These are phyloP conservation scores for Neofusicoccum parvum DNA, from an alignment of 2,329 filamentous ascomycete genomes.

Conservation along the genomic window DNA sequence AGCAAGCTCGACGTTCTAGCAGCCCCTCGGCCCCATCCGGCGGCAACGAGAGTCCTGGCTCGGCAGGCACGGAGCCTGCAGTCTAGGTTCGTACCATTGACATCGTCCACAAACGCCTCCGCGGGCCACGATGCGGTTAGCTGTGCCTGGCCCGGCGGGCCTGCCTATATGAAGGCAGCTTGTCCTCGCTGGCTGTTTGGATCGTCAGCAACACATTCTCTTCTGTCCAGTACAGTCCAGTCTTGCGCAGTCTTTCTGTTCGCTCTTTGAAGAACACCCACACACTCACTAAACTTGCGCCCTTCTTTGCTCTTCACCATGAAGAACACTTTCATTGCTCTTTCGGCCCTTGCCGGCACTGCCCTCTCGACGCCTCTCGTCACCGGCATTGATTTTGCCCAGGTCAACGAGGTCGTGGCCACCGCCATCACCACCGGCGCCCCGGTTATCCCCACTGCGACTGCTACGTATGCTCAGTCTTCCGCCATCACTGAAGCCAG, in stretches of 20 bases:
- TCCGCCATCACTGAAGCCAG: constrained; percentile 3
- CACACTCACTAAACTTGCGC: background rate
- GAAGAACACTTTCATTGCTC: constrained; percentile 16
- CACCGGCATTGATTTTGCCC: background rate
- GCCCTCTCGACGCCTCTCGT: constrained; percentile 6
- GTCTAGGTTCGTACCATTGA: background rate
- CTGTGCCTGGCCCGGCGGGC: background rate
- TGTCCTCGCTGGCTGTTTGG: background rate
- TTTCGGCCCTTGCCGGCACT: constrained; percentile 16
- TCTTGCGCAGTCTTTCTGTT: constrained; percentile 7
- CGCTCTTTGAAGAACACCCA: constrained; percentile 9
- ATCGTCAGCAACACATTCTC: constrained; percentile 7
- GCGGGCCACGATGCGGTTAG: background rate
- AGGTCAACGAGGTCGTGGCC: constrained; percentile 11
- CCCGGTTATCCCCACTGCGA: background rate
- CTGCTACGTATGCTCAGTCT: background rate
- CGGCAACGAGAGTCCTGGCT: background rate
- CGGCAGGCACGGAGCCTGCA: background rate
- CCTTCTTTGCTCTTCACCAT: constrained; percentile 10
- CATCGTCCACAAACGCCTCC: background rate
- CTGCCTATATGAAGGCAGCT: constrained; percentile 6
- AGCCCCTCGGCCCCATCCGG: background rate
- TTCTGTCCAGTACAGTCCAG: background rate
- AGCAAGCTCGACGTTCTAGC: background rate
- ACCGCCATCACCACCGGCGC: background rate